Evolutionary conservation across 23 red algal species (phyloP).

Genomic region (Agarophyton chilense): DNA sequence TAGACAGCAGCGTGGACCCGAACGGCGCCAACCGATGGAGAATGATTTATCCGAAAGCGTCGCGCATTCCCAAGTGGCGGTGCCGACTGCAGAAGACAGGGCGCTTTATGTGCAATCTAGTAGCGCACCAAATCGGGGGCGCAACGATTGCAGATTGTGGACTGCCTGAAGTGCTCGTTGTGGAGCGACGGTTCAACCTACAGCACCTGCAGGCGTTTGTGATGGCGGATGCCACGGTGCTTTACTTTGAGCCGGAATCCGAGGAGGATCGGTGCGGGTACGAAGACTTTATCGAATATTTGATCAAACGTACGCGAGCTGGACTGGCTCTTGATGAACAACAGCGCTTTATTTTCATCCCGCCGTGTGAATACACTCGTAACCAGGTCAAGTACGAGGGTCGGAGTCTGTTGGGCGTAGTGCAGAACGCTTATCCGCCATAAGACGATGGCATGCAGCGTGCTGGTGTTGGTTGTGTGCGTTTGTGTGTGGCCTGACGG

Average conservation of each 20-base stretch:
- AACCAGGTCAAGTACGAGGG: slow-evolving; percentile 79
- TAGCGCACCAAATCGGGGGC: slow-evolving; percentile 96
- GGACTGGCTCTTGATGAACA: slow-evolving; percentile 94
- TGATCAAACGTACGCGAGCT: slow-evolving; percentile 86
- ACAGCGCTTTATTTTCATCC: slow-evolving; percentile 98
- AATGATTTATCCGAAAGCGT: slow-evolving; percentile 84
- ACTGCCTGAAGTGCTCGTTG: slow-evolving; percentile 80
- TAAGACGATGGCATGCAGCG: no score
- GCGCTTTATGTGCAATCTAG: slow-evolving; percentile 94
- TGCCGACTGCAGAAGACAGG: slow-evolving; percentile 99
- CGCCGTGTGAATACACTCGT: slow-evolving; percentile 92
- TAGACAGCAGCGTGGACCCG: slow-evolving; percentile 65
- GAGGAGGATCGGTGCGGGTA: slow-evolving; percentile 82
- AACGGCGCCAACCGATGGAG: slow-evolving; percentile 63
- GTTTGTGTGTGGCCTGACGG: no score
- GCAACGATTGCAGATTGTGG: slow-evolving; percentile 57
- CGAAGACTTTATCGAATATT: slow-evolving; percentile 97
- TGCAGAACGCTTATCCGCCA: slow-evolving; percentile 94
- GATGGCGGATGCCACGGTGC: slow-evolving; percentile 85
- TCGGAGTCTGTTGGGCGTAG: slow-evolving; percentile 84
- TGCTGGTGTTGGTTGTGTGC: no score
- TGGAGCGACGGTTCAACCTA: slow-evolving; percentile 98
- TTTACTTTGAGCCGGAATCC: slow-evolving; percentile 97
- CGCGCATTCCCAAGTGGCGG: slow-evolving; percentile 52
- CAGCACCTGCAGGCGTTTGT: slow-evolving; percentile 95